Evolutionary conservation across 768 basidiomycete genomes (phyloP), one percentile per base, ranked within the genome.

Genomic region (Cystofilobasidium macerans): DNA sequence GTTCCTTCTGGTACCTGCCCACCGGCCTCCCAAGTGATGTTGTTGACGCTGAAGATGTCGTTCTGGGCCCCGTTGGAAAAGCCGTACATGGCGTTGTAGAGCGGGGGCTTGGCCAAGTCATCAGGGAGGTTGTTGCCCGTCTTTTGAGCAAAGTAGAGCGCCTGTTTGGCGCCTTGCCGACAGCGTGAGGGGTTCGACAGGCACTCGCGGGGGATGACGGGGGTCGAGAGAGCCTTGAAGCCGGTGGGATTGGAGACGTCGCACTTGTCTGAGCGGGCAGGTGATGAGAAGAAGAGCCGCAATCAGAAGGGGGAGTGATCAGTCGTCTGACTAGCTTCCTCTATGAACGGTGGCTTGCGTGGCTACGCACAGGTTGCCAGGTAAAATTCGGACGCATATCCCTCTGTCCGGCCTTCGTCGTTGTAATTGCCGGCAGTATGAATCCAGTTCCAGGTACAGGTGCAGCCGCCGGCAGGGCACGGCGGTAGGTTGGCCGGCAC

Each of bases 61-160:
- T 22, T 40, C 73, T 90, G 88, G 0, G 86, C 77, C 12, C 88
- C 87, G 71, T 89, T 83, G 13, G 69, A 65, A 75, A 86, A 89
- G 71, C 85, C 84, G 79, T 86, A 88, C 18, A 83, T 75, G 67
- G 82, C 81, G 71, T 80, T 84, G 75, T 89, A 89, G 65, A 69
- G 65, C 14, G 75, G 76, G 24, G 74, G 72, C 33, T 74, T 72
- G 57, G 73, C 71, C 18, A 64, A 38, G 16, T 65, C 72, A 57
- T 72, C 42, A 12, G 42, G 45, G 22, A 47, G 45, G 48, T 62
- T 64, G 62, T 74, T 74, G 26, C 71, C 70, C 51, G 51, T 30
- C 14, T 26, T 30, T 20, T 54, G 51, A 16, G 51, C 8, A 26
- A 26, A 54, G 30, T 32, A 54, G 51, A 30, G 51, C 6, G 28